A percentile compares a stretch with the other conserved stretches of the same genome.
Evolutionary conservation across 768 basidiomycete species (phyloP).

Genomic region (Rhizopogon vinicolor): DNA sequence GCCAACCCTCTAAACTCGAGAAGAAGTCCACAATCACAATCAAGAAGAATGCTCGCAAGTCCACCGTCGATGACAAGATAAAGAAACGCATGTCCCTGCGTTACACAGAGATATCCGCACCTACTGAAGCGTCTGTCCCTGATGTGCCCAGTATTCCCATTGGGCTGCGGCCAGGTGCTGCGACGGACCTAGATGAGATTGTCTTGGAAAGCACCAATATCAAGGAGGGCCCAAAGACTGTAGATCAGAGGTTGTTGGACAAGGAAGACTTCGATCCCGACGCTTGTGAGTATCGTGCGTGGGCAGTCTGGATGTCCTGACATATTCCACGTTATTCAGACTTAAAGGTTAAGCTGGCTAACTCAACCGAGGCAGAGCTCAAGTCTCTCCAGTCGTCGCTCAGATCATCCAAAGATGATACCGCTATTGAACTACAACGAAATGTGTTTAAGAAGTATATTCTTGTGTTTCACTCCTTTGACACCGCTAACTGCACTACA

Average conservation of each 20-base stretch:
- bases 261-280: constrained; percentile 85
- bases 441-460: constrained; percentile 93
- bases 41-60: constrained; percentile 42
- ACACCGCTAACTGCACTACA: constrained; percentile 27
- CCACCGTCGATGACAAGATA: constrained; percentile 78
- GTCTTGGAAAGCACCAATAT: constrained; percentile 32
- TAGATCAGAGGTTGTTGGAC: constrained; percentile 61
- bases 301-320: not conserved
- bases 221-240: constrained; percentile 54
- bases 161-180: constrained; percentile 31
- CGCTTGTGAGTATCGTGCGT: constrained; percentile 56
- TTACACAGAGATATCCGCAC: constrained; percentile 82
- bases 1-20: constrained; percentile 25
- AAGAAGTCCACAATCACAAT: constrained; percentile 13
- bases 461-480: not conserved
- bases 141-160: constrained; percentile 54
- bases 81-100: constrained; percentile 96
- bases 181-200: constrained; percentile 43
- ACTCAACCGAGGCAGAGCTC: constrained; percentile 81
- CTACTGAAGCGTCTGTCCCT: constrained; percentile 52
- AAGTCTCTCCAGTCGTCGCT: constrained; percentile 74
- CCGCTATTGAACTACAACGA: constrained; percentile 76
- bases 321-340: constrained; percentile 33
- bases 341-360: constrained; percentile 82
- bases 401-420: constrained; percentile 63